Base-by-base conservation (phyloP, 108 stramenopile species). In the Skeletonema grethae region DNA sequence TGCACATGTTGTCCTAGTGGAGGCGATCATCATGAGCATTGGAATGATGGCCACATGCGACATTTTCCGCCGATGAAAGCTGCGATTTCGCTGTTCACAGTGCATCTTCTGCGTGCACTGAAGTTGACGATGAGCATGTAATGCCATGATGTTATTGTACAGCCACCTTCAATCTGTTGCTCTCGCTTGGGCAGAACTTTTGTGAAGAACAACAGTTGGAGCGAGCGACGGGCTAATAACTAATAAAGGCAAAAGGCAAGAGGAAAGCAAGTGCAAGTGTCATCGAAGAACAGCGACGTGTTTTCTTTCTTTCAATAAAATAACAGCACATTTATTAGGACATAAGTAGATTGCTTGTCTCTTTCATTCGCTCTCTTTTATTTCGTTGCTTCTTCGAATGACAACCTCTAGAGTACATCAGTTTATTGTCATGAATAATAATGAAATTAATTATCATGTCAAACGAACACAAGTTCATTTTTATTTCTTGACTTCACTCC, bases 401-500 rank as follows among this genome's bases (percentile, higher is more conserved):
- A n/a, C n/a, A n/a, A n/a, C n/a, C 31, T 31, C 31, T 31, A 31
- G 31, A 31, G 31, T n/a, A n/a, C n/a, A 36, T 36, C 35, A 36
- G 7, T 36, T 36, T 36, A 31, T 31, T 31, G 2, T 31, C 31
- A 31, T 31, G 31, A 31, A 31, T 31, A 3, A 3, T 31, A 31
- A 4, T 2, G 4, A 31, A 3, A 35, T 35, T 36, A 36, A 36
- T 36, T 36, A 0, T 38, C 36, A 38, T 38, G 36, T 9, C 36
- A 38, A 38, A 38, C 36, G 36, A 30, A 13, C n/a, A n/a, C n/a
- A n/a, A n/a, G n/a, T n/a, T n/a, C n/a, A n/a, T n/a, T n/a, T n/a
- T n/a, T n/a, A n/a, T n/a, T n/a, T 61, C 16, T 5, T 32, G 20
- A 32, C 0, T 9, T 64, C 8, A 70, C 34, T 70, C 69, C 69